Conservation (phyloP, 306 rosid species). For the Quercus aquifolioides region DNA sequence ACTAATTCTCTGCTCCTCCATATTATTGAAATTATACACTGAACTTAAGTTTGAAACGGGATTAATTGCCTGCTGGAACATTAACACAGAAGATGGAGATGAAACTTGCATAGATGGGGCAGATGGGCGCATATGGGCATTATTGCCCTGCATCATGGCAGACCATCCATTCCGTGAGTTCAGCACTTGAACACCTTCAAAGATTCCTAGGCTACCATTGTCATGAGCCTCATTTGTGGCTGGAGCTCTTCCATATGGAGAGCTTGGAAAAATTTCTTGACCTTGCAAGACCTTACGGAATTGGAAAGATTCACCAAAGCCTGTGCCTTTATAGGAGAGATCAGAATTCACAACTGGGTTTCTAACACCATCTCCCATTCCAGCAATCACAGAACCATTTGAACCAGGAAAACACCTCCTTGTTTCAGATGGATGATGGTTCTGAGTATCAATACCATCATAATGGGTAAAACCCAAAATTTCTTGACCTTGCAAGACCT, state of each 20-base stretch:
- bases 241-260: slow-evolving; percentile 58
- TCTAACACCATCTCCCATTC: slow-evolving; percentile 54
- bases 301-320: slow-evolving; percentile 79
- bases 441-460: slow-evolving; percentile 47
- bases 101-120: slow-evolving; percentile 63
- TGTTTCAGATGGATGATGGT: slow-evolving; percentile 50
- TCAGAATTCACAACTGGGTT: slow-evolving; percentile 45
- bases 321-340: slow-evolving; percentile 51
- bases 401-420: slow-evolving; percentile 72
- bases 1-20: slow-evolving; percentile 27
- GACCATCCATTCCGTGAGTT: slow-evolving; percentile 65
- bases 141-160: slow-evolving; percentile 36
- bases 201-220: slow-evolving; percentile 54
- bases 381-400: slow-evolving; percentile 45
- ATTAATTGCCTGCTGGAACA: slow-evolving; percentile 80
- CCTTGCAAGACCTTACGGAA: slow-evolving; percentile 99
- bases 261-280: slow-evolving; percentile 93
- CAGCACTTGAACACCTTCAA: slow-evolving; percentile 51
- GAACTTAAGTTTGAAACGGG: slow-evolving; percentile 42
- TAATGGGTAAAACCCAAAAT: slow-evolving; percentile 60
- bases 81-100: slow-evolving; percentile 91
- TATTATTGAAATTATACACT: slow-evolving; percentile 13
- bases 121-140: slow-evolving; percentile 41
- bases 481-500: slow-evolving; percentile 99
- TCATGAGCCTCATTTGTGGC: slow-evolving; percentile 37